Evolutionary conservation across 345 rosid genomes (phyloP), one percentile per base, ranked within the genome.

Genomic region (Diplotaxis tenuifolia): DNA sequence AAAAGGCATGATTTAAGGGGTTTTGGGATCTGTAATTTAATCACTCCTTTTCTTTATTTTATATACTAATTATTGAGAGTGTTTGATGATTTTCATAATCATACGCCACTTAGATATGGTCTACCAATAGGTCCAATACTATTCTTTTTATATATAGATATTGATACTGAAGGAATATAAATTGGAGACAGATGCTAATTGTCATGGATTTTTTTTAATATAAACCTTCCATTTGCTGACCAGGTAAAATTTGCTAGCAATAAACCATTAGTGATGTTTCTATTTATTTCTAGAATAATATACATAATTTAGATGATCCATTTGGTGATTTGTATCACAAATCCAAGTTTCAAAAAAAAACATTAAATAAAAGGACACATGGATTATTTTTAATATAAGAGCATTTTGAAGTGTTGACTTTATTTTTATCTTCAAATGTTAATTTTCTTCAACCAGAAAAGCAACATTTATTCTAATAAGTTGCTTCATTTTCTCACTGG

Each of bases 21-120:
- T 53, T 74, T 84, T 78, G 87, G 88, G 89, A 86, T 88, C 82
- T 32, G 86, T 77, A 78, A 50, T 71, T 75, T 74, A 74, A 20
- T 77, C 58, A 49, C 64, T 65, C 36, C 31, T 68, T 61, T 54
- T 62, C 56, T 47, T 49, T 32, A 58, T 34, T 65, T 31, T 65
- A 57, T 65, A 56, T 6, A 20, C 70, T 76, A 73, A 49, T 19
- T 72, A 25, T 12, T 28, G 89, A 80, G 68, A 84, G 76, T 79
- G 89, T 83, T 82, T 82, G 86, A 58, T 66, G 62, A 74, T 18
- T 84, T 82, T 84, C 81, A 55, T 73, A 72, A 70, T 47, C 34
- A 57, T 77, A 71, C 50, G 50, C 86, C 61, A 86, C 88, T 84
- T 76, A 80, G 86, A 87, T 85, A 67, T 70, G 80, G 68, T 79